Evolutionary conservation across 306 rosid species (phyloP), one percentile per base, ranked within the genome.

Genomic region (Arachis stenosperma): DNA sequence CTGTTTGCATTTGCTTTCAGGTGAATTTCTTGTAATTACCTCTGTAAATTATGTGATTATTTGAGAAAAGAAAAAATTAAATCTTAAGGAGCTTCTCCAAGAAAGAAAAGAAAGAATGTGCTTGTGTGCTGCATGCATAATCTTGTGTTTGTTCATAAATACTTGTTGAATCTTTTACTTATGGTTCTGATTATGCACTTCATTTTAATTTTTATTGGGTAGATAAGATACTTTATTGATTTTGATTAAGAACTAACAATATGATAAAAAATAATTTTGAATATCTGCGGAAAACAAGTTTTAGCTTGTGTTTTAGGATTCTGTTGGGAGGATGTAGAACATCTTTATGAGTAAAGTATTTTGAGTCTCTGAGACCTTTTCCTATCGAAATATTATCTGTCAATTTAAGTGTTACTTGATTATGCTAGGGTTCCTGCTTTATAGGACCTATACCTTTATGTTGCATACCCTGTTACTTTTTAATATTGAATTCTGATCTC

Each of bases 401-500:
- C 14, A 47, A 52, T n/a, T 22, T 52, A 52, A 70, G 59, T 8
- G 42, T 55, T 9, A 6, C 3, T 12, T 67, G 50, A 14, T 75
- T 75, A 9, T 46, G 48, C 66, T 8, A 27, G 12, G 73, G 40
- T 44, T 75, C 67, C 9, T 37, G 29, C 11, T 63, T 64, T 46
- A 17, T 51, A 60, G 13, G 75, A 42, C 47, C 64, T 60, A 42
- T 53, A 40, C 51, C 27, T 39, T 48, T 22, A 17, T 15, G 54
- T 3, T 44, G 2, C 9, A 2, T 39, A 70, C 22, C 37, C 37
- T 33, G 10, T 63, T 61, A 30, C 51, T 13, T 22, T 53, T 52
- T 60, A n/a, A 39, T 63, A 61, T 61, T 77, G 8, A 29, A 59
- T 61, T 52, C 56, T 53, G 53, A 6, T 69, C 58, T 69, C 12